These are phyloP conservation scores for Arachnopeziza araneosa DNA, from an alignment of 2,329 filamentous ascomycete species.

Conservation along the genomic window DNA sequence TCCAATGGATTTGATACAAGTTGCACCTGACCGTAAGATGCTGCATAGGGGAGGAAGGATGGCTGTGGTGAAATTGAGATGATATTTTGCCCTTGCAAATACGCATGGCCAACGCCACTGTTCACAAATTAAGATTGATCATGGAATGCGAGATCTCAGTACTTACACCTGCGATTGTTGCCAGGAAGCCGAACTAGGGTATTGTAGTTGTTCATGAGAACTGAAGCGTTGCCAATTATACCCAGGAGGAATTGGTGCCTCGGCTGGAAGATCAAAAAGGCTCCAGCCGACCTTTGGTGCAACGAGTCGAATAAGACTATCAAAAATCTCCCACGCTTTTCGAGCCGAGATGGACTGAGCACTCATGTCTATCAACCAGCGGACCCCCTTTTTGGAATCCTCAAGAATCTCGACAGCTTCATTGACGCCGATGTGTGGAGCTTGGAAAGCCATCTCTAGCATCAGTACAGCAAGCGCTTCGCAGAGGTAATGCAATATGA, in stretches of 20 bases:
- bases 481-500: conserved; percentile 23
- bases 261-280: conserved; percentile 16
- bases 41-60: neutral
- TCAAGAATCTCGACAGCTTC: conserved; percentile 19
- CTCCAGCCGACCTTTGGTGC: conserved; percentile 14
- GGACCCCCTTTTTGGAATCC: conserved; percentile 22
- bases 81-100: neutral
- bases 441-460: conserved; percentile 23
- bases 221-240: conserved; percentile 14
- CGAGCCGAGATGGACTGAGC: conserved; percentile 19
- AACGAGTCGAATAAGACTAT: conserved; percentile 19
- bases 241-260: conserved; percentile 18
- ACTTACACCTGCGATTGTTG: neutral
- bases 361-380: conserved; percentile 20
- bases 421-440: conserved; percentile 17
- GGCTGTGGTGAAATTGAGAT: neutral
- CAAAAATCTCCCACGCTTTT: conserved; percentile 27
- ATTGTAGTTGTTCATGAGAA: neutral
- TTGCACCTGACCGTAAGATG: neutral
- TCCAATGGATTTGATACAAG: conserved; percentile 13
- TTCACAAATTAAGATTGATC: neutral
- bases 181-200: neutral
- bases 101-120: neutral
- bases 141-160: neutral
- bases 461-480: conserved; percentile 23